Percentiles rank a stretch among this genome's conserved stretches.
These are phyloP conservation scores for Hypericum perforatum DNA, from an alignment of 345 rosid species.

Conservation along the genomic window DNA sequence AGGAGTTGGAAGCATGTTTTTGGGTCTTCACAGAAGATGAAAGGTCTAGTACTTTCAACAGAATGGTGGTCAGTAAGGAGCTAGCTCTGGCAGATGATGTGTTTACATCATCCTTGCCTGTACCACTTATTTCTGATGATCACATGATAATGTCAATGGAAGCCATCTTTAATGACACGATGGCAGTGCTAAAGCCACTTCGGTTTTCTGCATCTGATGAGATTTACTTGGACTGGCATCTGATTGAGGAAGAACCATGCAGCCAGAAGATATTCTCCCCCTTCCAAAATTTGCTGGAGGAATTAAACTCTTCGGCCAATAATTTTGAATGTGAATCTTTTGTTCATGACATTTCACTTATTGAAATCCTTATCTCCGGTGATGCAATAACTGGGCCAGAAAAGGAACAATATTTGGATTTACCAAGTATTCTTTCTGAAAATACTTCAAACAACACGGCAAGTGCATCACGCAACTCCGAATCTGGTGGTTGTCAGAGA, in stretches of 20 bases:
- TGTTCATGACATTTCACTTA: conserved; percentile 34
- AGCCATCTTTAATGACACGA: conserved; percentile 31
- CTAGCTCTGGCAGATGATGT: conserved; percentile 57
- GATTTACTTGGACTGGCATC: conserved; percentile 83
- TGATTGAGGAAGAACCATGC: conserved; percentile 50
- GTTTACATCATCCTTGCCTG: conserved; percentile 68
- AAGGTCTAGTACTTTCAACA: conserved; percentile 58
- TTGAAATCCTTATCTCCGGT: conserved; percentile 50
- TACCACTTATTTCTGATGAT: conserved; percentile 45
- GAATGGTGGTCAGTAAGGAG: conserved; percentile 60
- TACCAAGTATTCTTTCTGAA: conserved; percentile 17
- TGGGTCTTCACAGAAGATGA: conserved; percentile 43
- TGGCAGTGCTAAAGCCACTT: conserved; percentile 36
- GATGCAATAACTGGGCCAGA: conserved; percentile 23
- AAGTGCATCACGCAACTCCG: conserved; percentile 21
- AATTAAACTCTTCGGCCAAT: conserved; percentile 26
- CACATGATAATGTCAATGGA: conserved; percentile 30
- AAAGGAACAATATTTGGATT: conserved; percentile 30
- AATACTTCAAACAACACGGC: conserved; percentile 19
- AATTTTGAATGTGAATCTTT: conserved; percentile 28
- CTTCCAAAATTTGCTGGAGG: conserved; percentile 26
- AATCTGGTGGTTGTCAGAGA: conserved; percentile 18
- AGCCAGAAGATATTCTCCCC: conserved; percentile 20
- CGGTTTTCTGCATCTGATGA: conserved; percentile 56
- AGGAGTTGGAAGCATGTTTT: conserved; percentile 34